These are phyloP conservation scores for Hortiboletus campestris DNA, from an alignment of 768 basidiomycete species.

Conservation along the genomic window DNA sequence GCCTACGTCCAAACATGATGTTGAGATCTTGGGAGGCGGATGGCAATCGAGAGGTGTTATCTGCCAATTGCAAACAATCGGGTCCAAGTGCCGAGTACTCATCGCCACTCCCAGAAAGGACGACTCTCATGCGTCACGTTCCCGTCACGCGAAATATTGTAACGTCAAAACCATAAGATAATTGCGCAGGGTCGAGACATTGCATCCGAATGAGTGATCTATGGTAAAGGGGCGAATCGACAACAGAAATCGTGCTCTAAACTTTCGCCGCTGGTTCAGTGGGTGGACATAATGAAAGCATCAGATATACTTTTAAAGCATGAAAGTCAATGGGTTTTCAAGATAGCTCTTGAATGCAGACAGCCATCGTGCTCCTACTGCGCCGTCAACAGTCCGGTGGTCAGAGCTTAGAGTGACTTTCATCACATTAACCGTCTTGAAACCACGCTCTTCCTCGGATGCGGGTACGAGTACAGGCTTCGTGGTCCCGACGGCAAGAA, in stretches of 20 bases:
- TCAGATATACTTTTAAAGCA: conserved; percentile 59
- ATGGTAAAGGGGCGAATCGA: conserved; percentile 19
- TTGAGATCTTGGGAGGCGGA: conserved; percentile 21
- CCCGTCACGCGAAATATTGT: not conserved
- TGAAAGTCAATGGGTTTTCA: conserved; percentile 95
- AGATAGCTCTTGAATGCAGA: conserved; percentile 92
- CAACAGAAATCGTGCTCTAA: conserved; percentile 4
- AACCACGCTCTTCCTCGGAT: conserved; percentile 88
- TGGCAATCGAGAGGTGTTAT: conserved; percentile 4
- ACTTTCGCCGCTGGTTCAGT: not conserved
- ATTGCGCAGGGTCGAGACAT: conserved; percentile 4
- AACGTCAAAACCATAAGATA: conserved; percentile 11
- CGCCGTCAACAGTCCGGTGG: conserved; percentile 95
- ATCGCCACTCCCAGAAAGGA: too few species aligned
- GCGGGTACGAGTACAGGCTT: conserved; percentile 85
- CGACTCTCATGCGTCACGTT: not conserved
- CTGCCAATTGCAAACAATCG: not conserved
- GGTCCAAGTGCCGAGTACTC: too few species aligned
- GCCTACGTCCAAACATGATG: conserved; percentile 16
- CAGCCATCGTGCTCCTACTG: conserved; percentile 91
- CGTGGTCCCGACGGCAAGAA: conserved; percentile 91
- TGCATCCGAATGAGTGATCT: conserved; percentile 20
- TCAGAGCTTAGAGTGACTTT: conserved; percentile 95
- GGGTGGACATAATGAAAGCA: not conserved
- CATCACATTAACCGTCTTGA: conserved; percentile 90